Conservation (phyloP, 805 yeast genomes). For the Millerozyma miso region DNA sequence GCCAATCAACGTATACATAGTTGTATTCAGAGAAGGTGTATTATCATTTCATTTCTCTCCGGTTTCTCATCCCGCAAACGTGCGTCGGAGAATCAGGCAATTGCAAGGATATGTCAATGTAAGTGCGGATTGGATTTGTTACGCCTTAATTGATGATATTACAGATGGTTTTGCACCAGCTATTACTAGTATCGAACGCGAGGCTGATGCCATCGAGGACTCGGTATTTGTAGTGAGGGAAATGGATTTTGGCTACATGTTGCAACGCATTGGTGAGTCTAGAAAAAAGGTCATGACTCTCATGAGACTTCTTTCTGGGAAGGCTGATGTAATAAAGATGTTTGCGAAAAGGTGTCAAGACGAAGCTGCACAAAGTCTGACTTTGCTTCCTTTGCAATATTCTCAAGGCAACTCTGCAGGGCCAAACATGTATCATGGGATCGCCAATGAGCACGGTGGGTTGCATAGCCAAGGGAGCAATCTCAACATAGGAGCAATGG, state of each 20-base stretch:
- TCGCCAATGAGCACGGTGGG: slow-evolving; percentile 1
- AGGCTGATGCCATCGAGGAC: slow-evolving; percentile 79
- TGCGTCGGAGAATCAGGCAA: slow-evolving; percentile 77
- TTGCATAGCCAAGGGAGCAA: not conserved
- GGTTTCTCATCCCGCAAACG: slow-evolving; percentile 60
- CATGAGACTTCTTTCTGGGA: slow-evolving; percentile 84
- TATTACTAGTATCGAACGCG: slow-evolving; percentile 70
- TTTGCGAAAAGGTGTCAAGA: slow-evolving; percentile 94
- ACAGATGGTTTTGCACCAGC: slow-evolving; percentile 84
- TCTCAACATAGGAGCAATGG: slow-evolving; percentile 21
- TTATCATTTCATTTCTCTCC: slow-evolving; percentile 59
- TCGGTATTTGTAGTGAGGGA: slow-evolving; percentile 79
- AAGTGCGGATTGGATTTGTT: slow-evolving; percentile 77
- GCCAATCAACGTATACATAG: slow-evolving; percentile 70
- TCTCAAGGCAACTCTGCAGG: not conserved
- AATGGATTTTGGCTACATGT: slow-evolving; percentile 70
- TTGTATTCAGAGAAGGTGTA: slow-evolving; percentile 58
- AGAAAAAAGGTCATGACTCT: slow-evolving; percentile 89
- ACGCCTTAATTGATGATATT: slow-evolving; percentile 78
- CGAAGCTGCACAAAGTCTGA: slow-evolving; percentile 30
- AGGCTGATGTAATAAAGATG: slow-evolving; percentile 95
- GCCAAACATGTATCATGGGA: not conserved
- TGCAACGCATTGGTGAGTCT: slow-evolving; percentile 80
- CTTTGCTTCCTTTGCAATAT: not conserved
- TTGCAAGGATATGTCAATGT: slow-evolving; percentile 74